Evolutionary conservation across 1,284 basidiomycete species (phyloP).

Genomic region (Leucoagaricus sp.): DNA sequence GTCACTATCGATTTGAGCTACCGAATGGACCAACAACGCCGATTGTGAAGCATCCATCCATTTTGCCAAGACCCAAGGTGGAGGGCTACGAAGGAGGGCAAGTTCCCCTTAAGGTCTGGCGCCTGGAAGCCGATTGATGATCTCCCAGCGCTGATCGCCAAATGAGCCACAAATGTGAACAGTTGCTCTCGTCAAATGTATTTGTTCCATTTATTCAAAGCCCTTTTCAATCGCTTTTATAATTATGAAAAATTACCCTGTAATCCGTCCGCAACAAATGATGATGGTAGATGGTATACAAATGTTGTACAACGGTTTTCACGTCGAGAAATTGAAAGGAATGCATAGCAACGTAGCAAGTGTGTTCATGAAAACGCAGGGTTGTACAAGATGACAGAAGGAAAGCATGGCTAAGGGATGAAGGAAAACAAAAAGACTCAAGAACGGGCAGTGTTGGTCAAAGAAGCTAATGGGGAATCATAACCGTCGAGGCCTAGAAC

Average conservation of each 20-base stretch:
- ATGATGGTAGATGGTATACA: not conserved
- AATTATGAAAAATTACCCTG: no score
- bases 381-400: not conserved
- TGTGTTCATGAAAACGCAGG: not conserved
- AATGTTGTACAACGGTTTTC: not conserved
- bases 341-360: not conserved
- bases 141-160: not conserved
- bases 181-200: no score
- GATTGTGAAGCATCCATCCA: conserved; percentile 33
- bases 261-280: no score
- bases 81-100: conserved; percentile 40
- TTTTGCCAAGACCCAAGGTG: conserved; percentile 41
- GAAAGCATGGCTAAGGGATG: not conserved
- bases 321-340: not conserved
- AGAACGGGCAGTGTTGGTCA: not conserved
- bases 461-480: conserved; percentile 13
- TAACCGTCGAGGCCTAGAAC: conserved; percentile 17
- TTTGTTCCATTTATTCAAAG: no score
- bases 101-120: conserved; percentile 41
- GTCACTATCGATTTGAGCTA: conserved; percentile 46
- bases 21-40: conserved; percentile 39
- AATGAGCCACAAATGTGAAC: not conserved
- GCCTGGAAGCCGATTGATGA: conserved; percentile 17
- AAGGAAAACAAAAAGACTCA: not conserved
- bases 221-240: no score